Base-by-base conservation (phyloP, 306 rosid species). In the Acacia acuminata region DNA sequence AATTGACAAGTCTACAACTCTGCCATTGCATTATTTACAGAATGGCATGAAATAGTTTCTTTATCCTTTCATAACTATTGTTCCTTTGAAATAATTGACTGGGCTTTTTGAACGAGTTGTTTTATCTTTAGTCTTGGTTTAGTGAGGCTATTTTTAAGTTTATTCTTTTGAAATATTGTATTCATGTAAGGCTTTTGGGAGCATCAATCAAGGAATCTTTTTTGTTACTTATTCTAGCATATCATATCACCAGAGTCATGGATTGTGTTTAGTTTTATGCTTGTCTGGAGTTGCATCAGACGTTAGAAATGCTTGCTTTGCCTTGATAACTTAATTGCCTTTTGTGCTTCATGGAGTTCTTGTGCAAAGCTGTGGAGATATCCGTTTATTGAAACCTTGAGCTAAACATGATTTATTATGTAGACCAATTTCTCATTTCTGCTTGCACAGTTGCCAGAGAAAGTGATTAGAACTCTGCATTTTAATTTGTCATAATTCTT, bases 301-400 rank as follows among this genome's bases (percentile, higher is more conserved):
- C 45, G 63, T 45, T 63, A 77, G 63, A 38, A 47, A 77, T 77
- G 45, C 73, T 64, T 64, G 82, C 22, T 64, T 50, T 67, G 38
- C 81, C 66, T 34, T 78, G 36, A 45, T 78, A 47, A 47, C 15
- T 7, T 22, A 71, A 43, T 17, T 19, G 1, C 61, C 61, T 53
- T 51, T 51, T 7, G 11, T 53, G 61, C 20, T 53, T 43, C 38
- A 24, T 60, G 17, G 74, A 71, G 32, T 56, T 67, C 13, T 72
- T 72, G 64, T 58, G 40, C n/a, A 7, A 42, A 69, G 74, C 64
- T 19, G 19, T 71, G 53, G 55, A 71, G 60, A 43, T 43, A 43
- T 44, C 61, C 11, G 60, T 58, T 9, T 11, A 12, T 72, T 47
- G 25, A 79, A 43, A 53, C 16, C 70, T 72, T 71, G 66, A 48